Percentiles rank a stretch among this genome's conserved stretches.
Conservation (phyloP, 257 asterid species). For the Ilex aquifolium region DNA sequence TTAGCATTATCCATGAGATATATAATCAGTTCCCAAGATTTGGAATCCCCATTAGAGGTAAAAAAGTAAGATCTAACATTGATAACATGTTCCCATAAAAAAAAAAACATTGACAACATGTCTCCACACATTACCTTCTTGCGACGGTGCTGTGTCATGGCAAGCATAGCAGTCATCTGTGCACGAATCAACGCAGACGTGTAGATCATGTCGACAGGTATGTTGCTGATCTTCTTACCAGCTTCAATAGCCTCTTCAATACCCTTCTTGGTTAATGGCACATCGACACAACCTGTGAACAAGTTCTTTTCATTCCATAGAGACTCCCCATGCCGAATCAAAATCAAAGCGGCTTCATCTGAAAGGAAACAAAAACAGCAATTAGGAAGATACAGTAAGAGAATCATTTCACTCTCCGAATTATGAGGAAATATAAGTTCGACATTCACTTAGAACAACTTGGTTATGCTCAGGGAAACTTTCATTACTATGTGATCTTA, state of each 20-base stretch:
- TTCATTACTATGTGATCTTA: no score
- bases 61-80: neutral
- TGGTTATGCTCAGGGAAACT: neutral
- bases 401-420: neutral
- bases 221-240: slow-evolving; percentile 86
- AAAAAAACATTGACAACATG: neutral
- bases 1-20: neutral
- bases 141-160: slow-evolving; percentile 97
- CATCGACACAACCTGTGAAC: slow-evolving; percentile 97
- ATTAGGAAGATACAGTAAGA: neutral
- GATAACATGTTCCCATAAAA: neutral
- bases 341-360: slow-evolving; percentile 90
- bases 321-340: slow-evolving; percentile 94
- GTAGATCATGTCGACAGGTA: slow-evolving; percentile 84
- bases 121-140: slow-evolving; percentile 50
- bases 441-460: neutral
- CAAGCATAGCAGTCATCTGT: slow-evolving; percentile 98
- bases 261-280: slow-evolving; percentile 89
- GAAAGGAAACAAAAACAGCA: neutral
- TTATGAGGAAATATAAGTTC: no score
- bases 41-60: neutral
- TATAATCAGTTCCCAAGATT: neutral
- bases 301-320: slow-evolving; percentile 99
- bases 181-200: slow-evolving; percentile 95
- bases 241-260: slow-evolving; percentile 96